phyloP scores from a whole-genome alignment of 192 early-diverging fungal species.

The Entomortierella parvispora region DNA sequence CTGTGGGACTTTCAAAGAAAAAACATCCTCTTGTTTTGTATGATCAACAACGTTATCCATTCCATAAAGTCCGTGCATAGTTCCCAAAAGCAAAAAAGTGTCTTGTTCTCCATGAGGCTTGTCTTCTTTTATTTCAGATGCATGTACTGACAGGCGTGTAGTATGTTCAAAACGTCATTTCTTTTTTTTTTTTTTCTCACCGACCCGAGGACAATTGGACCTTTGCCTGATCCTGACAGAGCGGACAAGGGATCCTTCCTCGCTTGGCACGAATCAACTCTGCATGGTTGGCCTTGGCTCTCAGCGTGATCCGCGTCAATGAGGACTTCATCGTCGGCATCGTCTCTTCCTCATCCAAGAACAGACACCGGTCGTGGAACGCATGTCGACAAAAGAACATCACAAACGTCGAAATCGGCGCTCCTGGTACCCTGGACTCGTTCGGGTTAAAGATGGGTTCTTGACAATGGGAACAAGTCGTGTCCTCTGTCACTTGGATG shows the following conservation, averaged over 20 bases:
- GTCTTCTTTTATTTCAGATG: too few species aligned
- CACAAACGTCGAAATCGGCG: constrained; percentile 61
- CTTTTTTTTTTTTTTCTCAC: neutral
- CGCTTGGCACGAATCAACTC: constrained; percentile 54
- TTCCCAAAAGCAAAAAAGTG: too few species aligned
- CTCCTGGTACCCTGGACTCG: constrained; percentile 29
- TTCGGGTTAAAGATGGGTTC: constrained; percentile 52
- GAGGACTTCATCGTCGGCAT: constrained; percentile 28
- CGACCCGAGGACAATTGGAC: constrained; percentile 18
- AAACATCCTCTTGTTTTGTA: too few species aligned
- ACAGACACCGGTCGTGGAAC: constrained; percentile 88
- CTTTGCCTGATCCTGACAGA: constrained; percentile 61
- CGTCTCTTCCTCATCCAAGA: constrained; percentile 61
- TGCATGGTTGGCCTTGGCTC: constrained; percentile 63
- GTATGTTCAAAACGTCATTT: constrained; percentile 23
- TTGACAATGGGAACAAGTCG: constrained; percentile 59
- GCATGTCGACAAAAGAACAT: constrained; percentile 94
- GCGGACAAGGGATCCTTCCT: constrained; percentile 56
- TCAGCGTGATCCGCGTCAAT: constrained; percentile 16
- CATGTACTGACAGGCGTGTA: neutral
- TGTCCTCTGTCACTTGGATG: constrained; percentile 62
- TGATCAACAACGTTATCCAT: too few species aligned
- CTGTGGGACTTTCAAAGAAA: too few species aligned
- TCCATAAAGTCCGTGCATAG: too few species aligned
- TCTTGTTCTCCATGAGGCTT: too few species aligned